Percentiles rank a stretch among this genome's conserved stretches.
These are phyloP conservation scores for Sugiyamaella chiloensis DNA, from an alignment of 805 yeast genomes.

Conservation along the genomic window DNA sequence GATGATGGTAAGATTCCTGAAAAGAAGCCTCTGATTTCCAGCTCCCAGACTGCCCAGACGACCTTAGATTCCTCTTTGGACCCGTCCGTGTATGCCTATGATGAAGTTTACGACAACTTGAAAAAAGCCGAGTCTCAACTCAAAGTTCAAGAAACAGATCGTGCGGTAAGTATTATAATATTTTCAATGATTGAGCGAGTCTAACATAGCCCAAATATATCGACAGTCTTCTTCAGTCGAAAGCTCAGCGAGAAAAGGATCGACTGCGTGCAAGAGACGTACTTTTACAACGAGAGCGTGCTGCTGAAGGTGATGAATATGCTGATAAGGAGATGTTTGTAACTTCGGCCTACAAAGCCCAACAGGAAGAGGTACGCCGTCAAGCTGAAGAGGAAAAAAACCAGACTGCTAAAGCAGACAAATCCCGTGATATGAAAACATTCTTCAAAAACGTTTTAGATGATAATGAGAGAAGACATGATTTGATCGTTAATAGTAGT, in stretches of 20 bases:
- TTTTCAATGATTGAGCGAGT: constrained; percentile 1
- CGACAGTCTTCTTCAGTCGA: constrained; percentile 42
- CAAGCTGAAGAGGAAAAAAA: constrained; percentile 23
- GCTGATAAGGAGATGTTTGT: constrained; percentile 46
- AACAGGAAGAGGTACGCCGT: constrained; percentile 33
- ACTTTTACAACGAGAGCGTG: constrained; percentile 38
- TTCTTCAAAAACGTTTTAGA: constrained; percentile 25
- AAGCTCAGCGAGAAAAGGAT: constrained; percentile 46
- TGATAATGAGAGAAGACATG: constrained; percentile 21
- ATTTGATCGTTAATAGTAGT: constrained; percentile 15
- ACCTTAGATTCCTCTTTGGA: too few species aligned
- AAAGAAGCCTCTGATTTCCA: constrained; percentile 9
- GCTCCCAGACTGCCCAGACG: background rate
- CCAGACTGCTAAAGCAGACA: constrained; percentile 7
- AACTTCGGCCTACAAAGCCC: constrained; percentile 45
- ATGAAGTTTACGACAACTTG: constrained; percentile 47
- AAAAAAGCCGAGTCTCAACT: constrained; percentile 28
- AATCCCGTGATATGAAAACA: constrained; percentile 15
- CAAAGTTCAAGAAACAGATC: constrained; percentile 18
- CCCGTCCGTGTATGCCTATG: constrained; percentile 39
- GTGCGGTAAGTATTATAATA: constrained; percentile 9
- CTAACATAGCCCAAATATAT: constrained; percentile 37
- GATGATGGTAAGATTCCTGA: background rate
- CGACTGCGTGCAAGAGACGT: constrained; percentile 39
- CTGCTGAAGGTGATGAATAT: constrained; percentile 39